phyloP scores from a whole-genome alignment of 148 eudicot species.

The Camellia lanceoleosa region DNA sequence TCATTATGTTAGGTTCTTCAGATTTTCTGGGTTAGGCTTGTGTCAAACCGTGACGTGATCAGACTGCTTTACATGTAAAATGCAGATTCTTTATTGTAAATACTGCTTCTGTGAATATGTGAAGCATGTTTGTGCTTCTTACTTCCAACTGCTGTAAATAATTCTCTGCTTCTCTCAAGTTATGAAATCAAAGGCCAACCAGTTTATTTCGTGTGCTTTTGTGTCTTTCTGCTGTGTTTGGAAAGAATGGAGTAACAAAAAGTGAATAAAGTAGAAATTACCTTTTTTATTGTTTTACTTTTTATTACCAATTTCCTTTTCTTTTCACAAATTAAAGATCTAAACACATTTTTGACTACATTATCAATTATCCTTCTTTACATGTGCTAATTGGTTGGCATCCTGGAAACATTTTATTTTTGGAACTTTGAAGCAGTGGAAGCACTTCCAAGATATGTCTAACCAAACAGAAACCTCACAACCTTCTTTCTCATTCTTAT shows the following conservation, averaged over 20 bases:
- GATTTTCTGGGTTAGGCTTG: constrained; percentile 2
- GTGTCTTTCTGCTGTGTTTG: background rate
- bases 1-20: constrained; percentile 4
- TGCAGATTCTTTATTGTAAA: constrained; percentile 14
- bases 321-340: too few relatives aligned
- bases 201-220: background rate
- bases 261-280: too few relatives aligned
- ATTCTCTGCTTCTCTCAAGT: background rate
- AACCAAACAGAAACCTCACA: background rate
- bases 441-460: background rate
- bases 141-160: constrained; percentile 26
- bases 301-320: too few relatives aligned
- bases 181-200: constrained; percentile 8
- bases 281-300: too few relatives aligned
- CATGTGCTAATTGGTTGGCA: background rate
- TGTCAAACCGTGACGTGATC: background rate
- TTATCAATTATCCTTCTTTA: background rate
- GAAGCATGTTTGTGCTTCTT: constrained; percentile 11
- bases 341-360: too few relatives aligned
- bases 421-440: constrained; percentile 2
- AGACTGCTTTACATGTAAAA: background rate
- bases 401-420: background rate
- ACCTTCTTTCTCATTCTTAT: background rate
- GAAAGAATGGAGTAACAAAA: too few relatives aligned
- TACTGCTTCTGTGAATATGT: constrained; percentile 14